phyloP scores from a whole-genome alignment of 2,329 filamentous ascomycete genomes.

The Ophiostoma australiae region DNA sequence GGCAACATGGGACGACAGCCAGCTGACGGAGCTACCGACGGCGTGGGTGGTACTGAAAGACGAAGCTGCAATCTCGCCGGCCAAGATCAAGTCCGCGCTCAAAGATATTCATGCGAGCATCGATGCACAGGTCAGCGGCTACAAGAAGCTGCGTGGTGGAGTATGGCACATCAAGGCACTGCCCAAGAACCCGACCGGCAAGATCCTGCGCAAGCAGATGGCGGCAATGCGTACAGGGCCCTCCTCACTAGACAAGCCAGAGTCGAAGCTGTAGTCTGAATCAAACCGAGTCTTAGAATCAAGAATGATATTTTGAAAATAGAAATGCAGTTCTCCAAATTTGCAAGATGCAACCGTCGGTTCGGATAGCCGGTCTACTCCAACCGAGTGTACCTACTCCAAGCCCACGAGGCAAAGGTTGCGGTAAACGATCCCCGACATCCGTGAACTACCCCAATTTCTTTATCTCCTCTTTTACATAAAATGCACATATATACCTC shows the following conservation, averaged over 20 bases:
- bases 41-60: slow-evolving; percentile 38
- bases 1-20: slow-evolving; percentile 37
- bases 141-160: slow-evolving; percentile 40
- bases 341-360: not conserved
- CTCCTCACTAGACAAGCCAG: slow-evolving; percentile 21
- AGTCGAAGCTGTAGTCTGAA: slow-evolving; percentile 19
- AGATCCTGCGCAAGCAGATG: slow-evolving; percentile 32
- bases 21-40: slow-evolving; percentile 38
- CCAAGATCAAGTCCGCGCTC: slow-evolving; percentile 27
- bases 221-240: slow-evolving; percentile 20
- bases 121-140: slow-evolving; percentile 38
- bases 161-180: slow-evolving; percentile 35
- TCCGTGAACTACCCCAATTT: not conserved
- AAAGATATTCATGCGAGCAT: slow-evolving; percentile 34
- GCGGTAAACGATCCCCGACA: slow-evolving; percentile 2
- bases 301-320: not conserved
- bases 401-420: not conserved
- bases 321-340: not conserved
- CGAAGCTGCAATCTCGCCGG: not conserved
- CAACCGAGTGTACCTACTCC: not conserved
- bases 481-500: not conserved
- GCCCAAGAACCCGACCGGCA: slow-evolving; percentile 38
- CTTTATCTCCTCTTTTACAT: not conserved
- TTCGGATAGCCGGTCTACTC: not conserved
- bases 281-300: not conserved